These are phyloP conservation scores for Huiozyma sinensis DNA, from an alignment of 805 yeast genomes.

Conservation along the genomic window DNA sequence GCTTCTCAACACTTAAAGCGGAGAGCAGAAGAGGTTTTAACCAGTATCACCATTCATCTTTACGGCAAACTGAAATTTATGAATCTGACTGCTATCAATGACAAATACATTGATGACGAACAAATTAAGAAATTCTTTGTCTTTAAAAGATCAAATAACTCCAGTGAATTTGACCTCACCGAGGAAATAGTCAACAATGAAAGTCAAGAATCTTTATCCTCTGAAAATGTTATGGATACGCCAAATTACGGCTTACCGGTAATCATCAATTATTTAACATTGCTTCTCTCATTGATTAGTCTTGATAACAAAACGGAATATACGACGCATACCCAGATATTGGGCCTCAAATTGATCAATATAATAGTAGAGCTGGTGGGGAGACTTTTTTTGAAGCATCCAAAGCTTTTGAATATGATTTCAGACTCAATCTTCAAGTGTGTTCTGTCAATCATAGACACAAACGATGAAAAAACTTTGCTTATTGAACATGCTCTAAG, in stretches of 20 bases:
- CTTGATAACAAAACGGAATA: slow-evolving; percentile 77
- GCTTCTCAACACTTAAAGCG: slow-evolving; percentile 80
- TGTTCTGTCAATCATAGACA: slow-evolving; percentile 64
- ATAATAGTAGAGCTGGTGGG: slow-evolving; percentile 81
- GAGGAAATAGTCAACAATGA: slow-evolving; percentile 1
- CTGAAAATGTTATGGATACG: slow-evolving; percentile 7
- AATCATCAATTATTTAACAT: slow-evolving; percentile 63
- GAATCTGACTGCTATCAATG: slow-evolving; percentile 5
- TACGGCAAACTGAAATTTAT: slow-evolving; percentile 49
- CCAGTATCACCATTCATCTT: slow-evolving; percentile 54
- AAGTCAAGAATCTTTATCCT: background rate
- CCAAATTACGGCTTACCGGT: slow-evolving; percentile 60
- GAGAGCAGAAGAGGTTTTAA: slow-evolving; percentile 77
- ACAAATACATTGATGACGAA: slow-evolving; percentile 15
- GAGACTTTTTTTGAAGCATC: slow-evolving; percentile 43
- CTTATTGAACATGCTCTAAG: slow-evolving; percentile 67
- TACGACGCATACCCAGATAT: slow-evolving; percentile 43
- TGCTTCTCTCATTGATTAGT: slow-evolving; percentile 67
- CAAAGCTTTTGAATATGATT: slow-evolving; percentile 53
- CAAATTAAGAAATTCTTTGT: slow-evolving; percentile 3
- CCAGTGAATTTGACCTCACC: slow-evolving; percentile 6
- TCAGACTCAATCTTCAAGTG: slow-evolving; percentile 78
- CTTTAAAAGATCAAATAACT: background rate
- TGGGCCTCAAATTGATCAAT: slow-evolving; percentile 66
- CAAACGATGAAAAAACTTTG: slow-evolving; percentile 51